Evolutionary conservation across 768 basidiomycete species (phyloP), one percentile per base, ranked within the genome.

Genomic region (Agrocybe chaxingu): DNA sequence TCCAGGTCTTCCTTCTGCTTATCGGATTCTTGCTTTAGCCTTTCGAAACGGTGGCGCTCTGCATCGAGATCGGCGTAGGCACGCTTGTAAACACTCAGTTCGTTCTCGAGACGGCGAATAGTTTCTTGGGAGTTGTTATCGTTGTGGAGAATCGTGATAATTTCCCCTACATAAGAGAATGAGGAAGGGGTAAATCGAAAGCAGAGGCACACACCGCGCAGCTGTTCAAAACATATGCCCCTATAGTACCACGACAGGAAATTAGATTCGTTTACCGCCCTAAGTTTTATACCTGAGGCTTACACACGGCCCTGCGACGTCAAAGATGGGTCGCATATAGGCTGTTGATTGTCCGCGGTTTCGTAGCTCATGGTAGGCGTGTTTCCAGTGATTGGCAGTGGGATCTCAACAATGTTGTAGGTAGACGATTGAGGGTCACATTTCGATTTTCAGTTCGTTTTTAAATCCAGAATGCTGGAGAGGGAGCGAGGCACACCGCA

Each of bases 1-100:
- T 72, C 69, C n/a, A 75, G 42, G 45, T 65, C 58, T 48, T 70
- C 70, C 33, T 56, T 67, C 51, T 73, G 71, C 55, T 69, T 74
- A 29, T 71, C 65, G 7, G 64, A 63, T 41, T 72, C 70, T 39
- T 63, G 63, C 48, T 70, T 69, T 34, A 65, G 51, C 45, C 55
- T 62, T 50, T 72, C 65, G 16, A 70, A 63, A 40, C 63, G 59
- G 42, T 58, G 55, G 32, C 66, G 64, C 46, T 76, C 72, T 9
- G 63, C 53, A 24, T 73, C 70, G 30, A 72, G 62, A 36, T 67
- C 67, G 32, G 60, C 64, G 55, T 71, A 75, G 12, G 74, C 75
- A 11, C 66, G 66, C 56, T 76, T 74, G 55, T 76, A 73, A 11
- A 74, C 70, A 19, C 52, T 60, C 46, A 78, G 55, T n/a, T 78